Conservation (phyloP, 169 alveolate species). For the Plasmodium vivax region DNA sequence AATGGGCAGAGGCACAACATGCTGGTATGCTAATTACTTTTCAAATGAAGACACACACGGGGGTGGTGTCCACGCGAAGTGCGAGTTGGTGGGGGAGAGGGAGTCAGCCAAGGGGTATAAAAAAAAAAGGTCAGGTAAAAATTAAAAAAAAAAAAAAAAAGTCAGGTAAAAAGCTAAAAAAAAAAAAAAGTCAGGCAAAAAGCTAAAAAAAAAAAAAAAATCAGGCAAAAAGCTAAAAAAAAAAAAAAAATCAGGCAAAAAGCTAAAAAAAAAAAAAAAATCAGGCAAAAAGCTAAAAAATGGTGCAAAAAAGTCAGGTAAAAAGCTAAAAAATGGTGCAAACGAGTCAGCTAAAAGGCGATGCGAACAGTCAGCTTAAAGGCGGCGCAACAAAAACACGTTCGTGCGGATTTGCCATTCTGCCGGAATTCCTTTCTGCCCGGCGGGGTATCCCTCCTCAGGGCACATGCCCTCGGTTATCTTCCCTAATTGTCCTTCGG, state of each 20-base stretch:
- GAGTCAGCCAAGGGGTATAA: neutral
- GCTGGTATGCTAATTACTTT: neutral
- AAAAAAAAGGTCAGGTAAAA: neutral
- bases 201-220: too few species aligned
- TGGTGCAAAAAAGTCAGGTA: neutral
- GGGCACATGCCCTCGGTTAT: neutral
- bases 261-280: too few species aligned
- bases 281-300: neutral
- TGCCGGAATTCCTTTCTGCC: neutral
- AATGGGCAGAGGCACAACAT: neutral
- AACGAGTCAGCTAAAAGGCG: too few species aligned
- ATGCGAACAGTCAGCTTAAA: neutral
- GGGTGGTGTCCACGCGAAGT: neutral
- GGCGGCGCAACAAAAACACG: neutral
- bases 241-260: neutral
- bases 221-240: too few species aligned
- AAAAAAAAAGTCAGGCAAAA: too few species aligned
- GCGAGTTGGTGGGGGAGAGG: neutral
- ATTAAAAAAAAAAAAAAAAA: too few species aligned
- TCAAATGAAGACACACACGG: neutral
- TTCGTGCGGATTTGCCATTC: neutral
- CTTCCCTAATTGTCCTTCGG: slow-evolving; percentile 20
- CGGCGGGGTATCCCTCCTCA: neutral
- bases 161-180: neutral
- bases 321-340: neutral